Evolutionary conservation across 441 rosid species (phyloP).

Genomic region (Corymbia citriodora): DNA sequence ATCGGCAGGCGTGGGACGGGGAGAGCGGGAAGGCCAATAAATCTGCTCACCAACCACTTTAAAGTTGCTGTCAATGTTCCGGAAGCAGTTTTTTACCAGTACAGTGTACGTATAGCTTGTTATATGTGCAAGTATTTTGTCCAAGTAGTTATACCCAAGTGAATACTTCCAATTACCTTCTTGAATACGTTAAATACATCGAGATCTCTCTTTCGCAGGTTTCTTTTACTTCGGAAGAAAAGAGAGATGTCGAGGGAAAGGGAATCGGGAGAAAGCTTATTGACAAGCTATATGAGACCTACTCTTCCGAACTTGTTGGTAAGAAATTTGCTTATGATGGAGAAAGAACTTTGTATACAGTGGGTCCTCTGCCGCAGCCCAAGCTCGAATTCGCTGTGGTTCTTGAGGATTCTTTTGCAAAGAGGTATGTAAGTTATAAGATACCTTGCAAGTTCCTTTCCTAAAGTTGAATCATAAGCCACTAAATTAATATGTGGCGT

Average conservation of each 20-base stretch:
- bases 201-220: constrained; percentile 42
- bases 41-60: constrained; percentile 65
- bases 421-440: constrained; percentile 27
- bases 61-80: constrained; percentile 41
- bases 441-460: not conserved
- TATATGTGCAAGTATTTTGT: not conserved
- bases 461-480: not conserved
- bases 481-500: constrained; percentile 3
- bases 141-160: not conserved
- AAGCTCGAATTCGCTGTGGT: constrained; percentile 51
- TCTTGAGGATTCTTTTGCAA: constrained; percentile 59
- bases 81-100: constrained; percentile 72
- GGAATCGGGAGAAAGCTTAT: constrained; percentile 63
- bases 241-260: constrained; percentile 47
- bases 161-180: not conserved
- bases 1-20: constrained; percentile 50
- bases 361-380: constrained; percentile 63
- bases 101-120: constrained; percentile 49
- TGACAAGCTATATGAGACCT: constrained; percentile 57
- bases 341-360: constrained; percentile 59
- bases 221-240: constrained; percentile 48
- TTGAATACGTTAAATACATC: not conserved
- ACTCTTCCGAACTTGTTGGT: constrained; percentile 49
- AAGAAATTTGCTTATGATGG: constrained; percentile 84
- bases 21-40: constrained; percentile 33